Conservation (phyloP, 768 basidiomycete species). For the Leucosporidium creatinivorum region DNA sequence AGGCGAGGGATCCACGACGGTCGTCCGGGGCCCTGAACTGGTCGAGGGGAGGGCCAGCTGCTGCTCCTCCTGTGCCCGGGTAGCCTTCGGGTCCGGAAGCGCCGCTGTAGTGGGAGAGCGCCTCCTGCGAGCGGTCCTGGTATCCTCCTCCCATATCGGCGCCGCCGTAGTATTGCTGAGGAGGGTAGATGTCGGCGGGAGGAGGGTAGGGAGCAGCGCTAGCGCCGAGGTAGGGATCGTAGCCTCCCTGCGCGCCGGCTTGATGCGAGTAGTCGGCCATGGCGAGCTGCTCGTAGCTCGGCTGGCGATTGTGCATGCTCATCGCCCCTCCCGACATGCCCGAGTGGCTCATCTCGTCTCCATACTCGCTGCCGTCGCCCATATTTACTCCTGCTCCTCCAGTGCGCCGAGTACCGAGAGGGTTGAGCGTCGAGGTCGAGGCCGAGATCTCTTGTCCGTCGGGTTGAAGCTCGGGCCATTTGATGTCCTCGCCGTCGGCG, state of each 20-base stretch:
- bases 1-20: background rate
- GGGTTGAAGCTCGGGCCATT: conserved; percentile 35
- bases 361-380: background rate
- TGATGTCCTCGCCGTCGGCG: conserved; percentile 27
- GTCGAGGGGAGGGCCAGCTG: background rate
- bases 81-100: no score
- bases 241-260: background rate
- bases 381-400: conserved; percentile 30
- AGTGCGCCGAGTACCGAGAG: conserved; percentile 29
- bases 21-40: background rate
- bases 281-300: background rate
- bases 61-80: background rate
- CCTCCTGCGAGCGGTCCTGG: no score
- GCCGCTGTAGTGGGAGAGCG: background rate
- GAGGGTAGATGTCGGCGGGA: conserved; percentile 8
- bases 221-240: conserved; percentile 5
- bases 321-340: background rate
- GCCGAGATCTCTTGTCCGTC: conserved; percentile 18
- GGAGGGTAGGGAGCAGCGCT: background rate
- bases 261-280: background rate
- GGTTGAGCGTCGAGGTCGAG: conserved; percentile 30
- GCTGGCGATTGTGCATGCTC: background rate
- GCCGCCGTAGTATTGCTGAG: background rate
- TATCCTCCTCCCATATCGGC: no score
- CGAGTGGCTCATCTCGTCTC: background rate